Evolutionary conservation across 352 stramenopile species (phyloP), one percentile per base, ranked within the genome.

Genomic region (Globisporangium paroecandrum): DNA sequence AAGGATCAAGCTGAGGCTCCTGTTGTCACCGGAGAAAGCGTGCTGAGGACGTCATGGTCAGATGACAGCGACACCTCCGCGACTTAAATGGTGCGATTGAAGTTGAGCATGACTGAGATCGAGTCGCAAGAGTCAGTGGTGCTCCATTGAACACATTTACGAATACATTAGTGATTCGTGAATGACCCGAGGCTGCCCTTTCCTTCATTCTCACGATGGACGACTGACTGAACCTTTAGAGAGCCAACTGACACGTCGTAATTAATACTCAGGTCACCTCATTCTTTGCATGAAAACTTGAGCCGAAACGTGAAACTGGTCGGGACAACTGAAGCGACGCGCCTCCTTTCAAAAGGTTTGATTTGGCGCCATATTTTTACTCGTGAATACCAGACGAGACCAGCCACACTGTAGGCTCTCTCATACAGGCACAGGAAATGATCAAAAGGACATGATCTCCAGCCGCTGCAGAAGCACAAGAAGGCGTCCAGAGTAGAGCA

Each of bases 231-330:
- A 57, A 10, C 22, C 22, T 60, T 15, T 22, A 38, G 34, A 59
- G 54, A 43, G 18, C 41, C 4, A 58, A 38, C 51, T 25, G 15
- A 27, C 15, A 59, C 8, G 47, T 29, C n/a, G 53, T 36, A 32
- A 32, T 32, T 32, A 12, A 36, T 29, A 22, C 53, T 55, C n/a
- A 55, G 47, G 47, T 55, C n/a, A 5, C 15, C 18, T 55, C 46
- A 54, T 54, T n/a, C 43, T 8, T 22, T 51, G 6, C 13, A 51
- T 22, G 43, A 7, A 22, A 51, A 51, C 43, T 3, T 51, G 43
- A 57, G 51, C n/a, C 51, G 32, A 55, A 64, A 58, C 20, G 15
- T 47, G 43, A 65, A 65, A 65, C 60, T 65, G 38, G 41, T 65
- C 46, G 22, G 20, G 27, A 46, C 6, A 34, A 65, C 60, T 65